Evolutionary conservation across 164 flowering plant genomes (phyloP).

Genomic region (Protea cynaroides): DNA sequence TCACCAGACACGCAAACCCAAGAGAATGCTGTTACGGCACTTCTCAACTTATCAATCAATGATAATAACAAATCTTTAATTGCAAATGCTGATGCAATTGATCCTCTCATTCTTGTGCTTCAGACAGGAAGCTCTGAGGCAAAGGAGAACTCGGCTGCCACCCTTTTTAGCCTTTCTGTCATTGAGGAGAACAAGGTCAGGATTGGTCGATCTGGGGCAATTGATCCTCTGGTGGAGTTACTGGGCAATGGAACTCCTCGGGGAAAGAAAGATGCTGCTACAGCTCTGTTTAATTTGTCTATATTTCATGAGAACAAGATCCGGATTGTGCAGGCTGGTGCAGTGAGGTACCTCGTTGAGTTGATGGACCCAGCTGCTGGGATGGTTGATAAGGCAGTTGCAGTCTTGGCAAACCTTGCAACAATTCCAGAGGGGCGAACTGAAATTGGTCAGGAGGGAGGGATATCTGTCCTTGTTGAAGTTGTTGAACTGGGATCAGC

Average conservation of each 20-base stretch:
- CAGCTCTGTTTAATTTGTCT: constrained; percentile 82
- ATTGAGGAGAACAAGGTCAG: constrained; percentile 67
- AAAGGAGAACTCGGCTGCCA: constrained; percentile 83
- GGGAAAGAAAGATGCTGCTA: constrained; percentile 91
- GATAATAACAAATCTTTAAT: constrained; percentile 79
- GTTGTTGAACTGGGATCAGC: constrained; percentile 93
- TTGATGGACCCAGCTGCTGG: constrained; percentile 96
- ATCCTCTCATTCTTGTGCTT: constrained; percentile 78
- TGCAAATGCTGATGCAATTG: constrained; percentile 73
- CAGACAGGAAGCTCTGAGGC: constrained; percentile 76
- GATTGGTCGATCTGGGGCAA: constrained; percentile 82
- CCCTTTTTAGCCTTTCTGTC: constrained; percentile 83
- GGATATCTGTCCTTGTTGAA: constrained; percentile 85
- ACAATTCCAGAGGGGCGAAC: constrained; percentile 76
- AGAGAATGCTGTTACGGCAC: constrained; percentile 84
- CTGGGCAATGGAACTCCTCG: constrained; percentile 78
- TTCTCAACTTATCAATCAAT: constrained; percentile 82
- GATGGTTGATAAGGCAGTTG: constrained; percentile 95
- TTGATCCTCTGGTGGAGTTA: constrained; percentile 69
- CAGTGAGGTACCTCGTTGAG: constrained; percentile 76
- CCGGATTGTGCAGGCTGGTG: constrained; percentile 73
- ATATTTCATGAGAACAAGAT: constrained; percentile 71
- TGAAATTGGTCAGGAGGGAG: constrained; percentile 70
- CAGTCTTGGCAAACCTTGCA: constrained; percentile 88
- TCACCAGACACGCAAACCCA: constrained; percentile 50